Conservation (phyloP, 1,284 basidiomycete species). For the Boletellus sp. region DNA sequence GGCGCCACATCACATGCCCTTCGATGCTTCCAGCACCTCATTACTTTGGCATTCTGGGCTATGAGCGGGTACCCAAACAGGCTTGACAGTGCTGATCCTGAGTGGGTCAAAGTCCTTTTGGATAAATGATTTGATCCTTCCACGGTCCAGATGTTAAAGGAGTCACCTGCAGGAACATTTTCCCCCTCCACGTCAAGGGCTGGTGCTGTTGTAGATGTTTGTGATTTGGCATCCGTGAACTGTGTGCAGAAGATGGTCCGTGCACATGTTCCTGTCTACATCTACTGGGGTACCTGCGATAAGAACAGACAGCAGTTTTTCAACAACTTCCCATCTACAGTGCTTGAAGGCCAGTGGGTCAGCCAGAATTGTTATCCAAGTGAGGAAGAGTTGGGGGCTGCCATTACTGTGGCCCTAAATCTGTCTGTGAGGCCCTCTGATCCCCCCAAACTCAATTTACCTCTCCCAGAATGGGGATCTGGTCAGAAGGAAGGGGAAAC, state of each 20-base stretch:
- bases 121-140: conserved; percentile 3
- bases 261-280: conserved; percentile 3
- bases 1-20: conserved; percentile 3
- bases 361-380: conserved; percentile 5
- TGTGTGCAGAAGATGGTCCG: not conserved
- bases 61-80: not conserved
- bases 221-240: not conserved
- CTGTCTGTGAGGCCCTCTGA: not conserved
- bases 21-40: conserved; percentile 2
- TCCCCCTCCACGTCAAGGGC: not conserved
- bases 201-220: not conserved
- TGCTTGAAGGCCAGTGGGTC: not conserved
- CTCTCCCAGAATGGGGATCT: not conserved
- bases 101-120: not conserved
- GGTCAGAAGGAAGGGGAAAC: not conserved
- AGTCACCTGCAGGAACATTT: conserved; percentile 5
- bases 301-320: not conserved
- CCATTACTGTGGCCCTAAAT: not conserved
- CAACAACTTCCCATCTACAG: not conserved
- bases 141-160: conserved; percentile 9
- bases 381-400: not conserved
- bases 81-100: not conserved
- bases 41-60: conserved; percentile 3
- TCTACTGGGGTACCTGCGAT: not conserved
- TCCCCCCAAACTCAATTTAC: not conserved